Percentiles rank a stretch among this genome's conserved stretches.
Evolutionary conservation across 2,329 filamentous ascomycete species (phyloP).

Genomic region (Monosporascus cannonballus): DNA sequence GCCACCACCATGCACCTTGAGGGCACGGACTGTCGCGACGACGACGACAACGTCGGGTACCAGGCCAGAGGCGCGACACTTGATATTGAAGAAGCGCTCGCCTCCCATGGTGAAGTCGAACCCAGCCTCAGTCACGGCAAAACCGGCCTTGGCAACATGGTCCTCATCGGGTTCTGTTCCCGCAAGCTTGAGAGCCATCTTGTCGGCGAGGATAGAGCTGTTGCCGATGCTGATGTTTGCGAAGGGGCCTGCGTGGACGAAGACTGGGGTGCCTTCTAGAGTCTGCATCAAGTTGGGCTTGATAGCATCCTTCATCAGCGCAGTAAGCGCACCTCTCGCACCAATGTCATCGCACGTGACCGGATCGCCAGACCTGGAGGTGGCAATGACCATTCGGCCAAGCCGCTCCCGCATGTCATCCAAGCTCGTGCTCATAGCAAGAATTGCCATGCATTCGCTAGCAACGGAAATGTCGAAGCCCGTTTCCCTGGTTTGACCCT

Average conservation of each 20-base stretch:
- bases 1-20: conserved; percentile 95
- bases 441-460: conserved; percentile 96
- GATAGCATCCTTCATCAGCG: conserved; percentile 95
- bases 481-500: conserved; percentile 79
- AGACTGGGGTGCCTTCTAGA: conserved; percentile 91
- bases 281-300: conserved; percentile 99
- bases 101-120: conserved; percentile 99
- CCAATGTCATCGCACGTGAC: conserved; percentile 96
- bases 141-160: conserved; percentile 74
- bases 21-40: conserved; percentile 87
- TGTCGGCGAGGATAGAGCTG: conserved; percentile 91
- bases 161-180: conserved; percentile 92
- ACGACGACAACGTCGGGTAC: conserved; percentile 91
- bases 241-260: conserved; percentile 95
- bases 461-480: conserved; percentile 98
- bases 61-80: conserved; percentile 90
- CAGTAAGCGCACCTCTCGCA: conserved; percentile 83
- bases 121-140: conserved; percentile 92
- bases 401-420: conserved; percentile 87
- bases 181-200: conserved; percentile 89
- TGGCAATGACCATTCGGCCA: conserved; percentile 92
- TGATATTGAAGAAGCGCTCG: conserved; percentile 99
- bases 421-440: conserved; percentile 84
- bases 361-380: conserved; percentile 76
- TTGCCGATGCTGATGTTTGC: conserved; percentile 98